Base-by-base conservation (phyloP, 495 filamentous ascomycete species). In the Cercophora sp. region DNA sequence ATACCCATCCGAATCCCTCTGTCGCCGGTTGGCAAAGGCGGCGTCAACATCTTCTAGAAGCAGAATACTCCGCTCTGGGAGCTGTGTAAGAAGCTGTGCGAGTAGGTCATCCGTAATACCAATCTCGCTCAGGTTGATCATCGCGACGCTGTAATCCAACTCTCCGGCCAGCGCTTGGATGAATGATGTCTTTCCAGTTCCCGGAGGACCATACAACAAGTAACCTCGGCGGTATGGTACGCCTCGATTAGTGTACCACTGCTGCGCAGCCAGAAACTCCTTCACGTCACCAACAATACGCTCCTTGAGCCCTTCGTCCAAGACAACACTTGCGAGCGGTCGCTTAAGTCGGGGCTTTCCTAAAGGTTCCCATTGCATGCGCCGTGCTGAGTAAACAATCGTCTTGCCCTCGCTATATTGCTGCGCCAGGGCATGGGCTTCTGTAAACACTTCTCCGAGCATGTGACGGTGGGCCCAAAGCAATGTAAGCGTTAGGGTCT, bases 221-320 rank as follows among this genome's bases (percentile, higher is more conserved):
- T 97, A 98, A 1, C 93, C 93, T 18, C 93, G 78, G 26, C 93
- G 84, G 55, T 97, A 98, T 1, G 93, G 93, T 57, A 98, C 95
- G 5, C 93, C 93, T 5, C 93, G 85, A 62, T 96, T 89, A 23
- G 91, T 79, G 59, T 98, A 98, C 93, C 93, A 98, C 34, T 84
- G 77, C 25, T 84, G 79, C 25, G 87, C 83, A 1, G 67, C 75
- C 31, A 96, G 70, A 57, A 98, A 98, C 55, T 92, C 88, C 56
- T 82, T 79, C 1, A 96, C 83, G 62, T 98, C 93, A 6, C 77
- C 79, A 2, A 96, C 79, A n/a, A 98, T 85, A 4, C 78, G 70
- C 66, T 94, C 89, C 58, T 91, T 91, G 26, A 97, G 78, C 4
- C 94, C 93, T 40, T 85, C 67, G 47, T 92, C 89, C 24, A 98